Evolutionary conservation across 2,329 filamentous ascomycete species (phyloP), one percentile per base, ranked within the genome.

Genomic region (Neoscytalidium dimidiatum): DNA sequence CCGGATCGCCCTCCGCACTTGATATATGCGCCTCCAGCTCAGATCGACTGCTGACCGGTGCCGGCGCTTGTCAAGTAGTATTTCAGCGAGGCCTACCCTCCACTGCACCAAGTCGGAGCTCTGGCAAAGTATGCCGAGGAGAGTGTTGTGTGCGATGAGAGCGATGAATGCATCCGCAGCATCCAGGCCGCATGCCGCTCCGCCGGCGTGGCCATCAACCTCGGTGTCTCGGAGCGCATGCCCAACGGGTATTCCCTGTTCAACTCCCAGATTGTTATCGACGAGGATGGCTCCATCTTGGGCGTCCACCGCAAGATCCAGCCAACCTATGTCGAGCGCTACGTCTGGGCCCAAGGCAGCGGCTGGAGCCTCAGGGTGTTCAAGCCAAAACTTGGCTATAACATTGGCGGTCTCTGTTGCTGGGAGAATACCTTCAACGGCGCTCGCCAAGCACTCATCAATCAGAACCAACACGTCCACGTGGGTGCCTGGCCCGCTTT

Each of bases 361-460:
- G 75, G 75, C 6, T 72, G 69, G 35, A 73, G 72, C 23, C 64
- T 78, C 31, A 69, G 71, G 43, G 75, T 71, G 31, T 64, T 74
- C 7, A 38, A 11, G 29, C 43, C 58, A 8, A 33, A 38, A 33
- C 29, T 51, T 3, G 74, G 72, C 5, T 78, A 73, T 44, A 77
- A 77, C 52, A 66, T 78, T 0, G 75, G 75, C 19, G 75, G 74
- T 7, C 68, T 78, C 8, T 73, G 72, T 7, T 78, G 76, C 69
- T 77, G 75, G 76, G 76, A 78, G 65, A 72, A 77, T 52, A 78
- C 75, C 3, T 75, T 77, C 75, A 77, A 77, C 26, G 75, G 74
- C 29, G 74, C 75, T 23, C 71, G 75, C n/a, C 75, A 77, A 64
- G 75, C 76, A 2, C 66, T 78, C 31, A 68, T 77, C 17, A 68